Conservation (phyloP, 2,329 filamentous ascomycete species). For the Cercospora canescens region DNA sequence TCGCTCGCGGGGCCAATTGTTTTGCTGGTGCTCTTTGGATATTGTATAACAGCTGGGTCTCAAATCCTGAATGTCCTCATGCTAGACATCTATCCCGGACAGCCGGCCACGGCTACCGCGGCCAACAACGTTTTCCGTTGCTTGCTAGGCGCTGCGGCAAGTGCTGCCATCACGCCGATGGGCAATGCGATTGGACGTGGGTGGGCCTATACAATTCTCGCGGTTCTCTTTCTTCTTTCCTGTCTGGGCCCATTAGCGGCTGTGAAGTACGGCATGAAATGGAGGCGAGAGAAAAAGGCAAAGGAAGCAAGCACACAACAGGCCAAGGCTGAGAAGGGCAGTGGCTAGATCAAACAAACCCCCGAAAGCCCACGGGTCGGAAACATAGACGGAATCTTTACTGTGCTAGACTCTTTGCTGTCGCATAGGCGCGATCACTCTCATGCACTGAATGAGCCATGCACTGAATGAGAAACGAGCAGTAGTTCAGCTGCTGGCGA, state of each 20-base stretch:
- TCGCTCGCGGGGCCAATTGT: slow-evolving; percentile 32
- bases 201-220: slow-evolving; percentile 39
- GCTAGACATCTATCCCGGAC: slow-evolving; percentile 46
- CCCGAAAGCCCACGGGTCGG: too few relatives aligned
- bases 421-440: too few relatives aligned
- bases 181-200: slow-evolving; percentile 36
- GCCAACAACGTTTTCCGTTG: slow-evolving; percentile 48
- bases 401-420: too few relatives aligned
- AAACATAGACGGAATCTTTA: too few relatives aligned
- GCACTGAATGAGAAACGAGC: too few relatives aligned
- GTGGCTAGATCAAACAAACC: neutral
- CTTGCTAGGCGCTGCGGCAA: slow-evolving; percentile 45
- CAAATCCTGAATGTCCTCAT: slow-evolving; percentile 50
- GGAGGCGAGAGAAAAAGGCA: slow-evolving; percentile 31
- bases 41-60: slow-evolving; percentile 43
- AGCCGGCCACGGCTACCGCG: slow-evolving; percentile 45
- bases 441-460: too few relatives aligned
- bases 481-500: neutral
- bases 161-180: slow-evolving; percentile 43
- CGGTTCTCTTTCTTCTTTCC: slow-evolving; percentile 26
- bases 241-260: slow-evolving; percentile 21
- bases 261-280: slow-evolving; percentile 30
- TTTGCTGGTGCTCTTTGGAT: slow-evolving; percentile 33
- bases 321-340: neutral
- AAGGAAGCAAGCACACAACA: slow-evolving; percentile 16